Evolutionary conservation across 1,284 basidiomycete genomes (phyloP), one percentile per base, ranked within the genome.

Genomic region (Pseudozyma hubeiensis): DNA sequence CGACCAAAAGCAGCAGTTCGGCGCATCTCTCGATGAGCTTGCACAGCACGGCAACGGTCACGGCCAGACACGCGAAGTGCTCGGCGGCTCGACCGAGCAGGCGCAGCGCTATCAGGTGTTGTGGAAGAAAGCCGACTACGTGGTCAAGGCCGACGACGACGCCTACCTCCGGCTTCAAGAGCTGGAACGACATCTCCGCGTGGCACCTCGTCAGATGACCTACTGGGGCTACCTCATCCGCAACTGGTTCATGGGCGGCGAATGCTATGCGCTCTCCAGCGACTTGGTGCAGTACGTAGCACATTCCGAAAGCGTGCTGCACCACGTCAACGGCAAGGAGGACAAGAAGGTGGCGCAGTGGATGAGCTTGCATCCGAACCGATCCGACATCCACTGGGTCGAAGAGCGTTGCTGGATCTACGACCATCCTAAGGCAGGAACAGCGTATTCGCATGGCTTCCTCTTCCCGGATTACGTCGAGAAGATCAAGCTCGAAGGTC

Each of bases 371-470:
- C 95, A 98, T 86, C 96, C 96, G 0, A 89, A 90, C 49, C 89
- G 91, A 11, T 86, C 88, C 37, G 88, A 91, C 72, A 90, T 99
- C 40, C 89, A 93, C 55, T 98, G 94, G 94, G 88, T 89, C 33
- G 91, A 92, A 77, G 96, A 99, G 83, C 89, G 91, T 31, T 98
- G 96, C 85, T 97, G 93, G 93, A 94, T 99, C 75, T 97, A 99
- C 85, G 96, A 99, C 85, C 95, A 97, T 85, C 96, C 96, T 0
- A 91, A 93, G 54, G 90, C 92, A 3, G 91, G 92, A 49, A 97
- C 95, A 87, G 64, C 85, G 14, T 97, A 98, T 84, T 90, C 93
- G 5, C 96, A 97, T 85, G 96, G 96, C 1, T 99, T 93, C 87
- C 86, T 98, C n/a, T 99, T 95, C 86, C 96, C 96, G 0, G 93